Base-by-base conservation (phyloP, 2,329 filamentous ascomycete genomes). In the Colletotrichum trifolii region DNA sequence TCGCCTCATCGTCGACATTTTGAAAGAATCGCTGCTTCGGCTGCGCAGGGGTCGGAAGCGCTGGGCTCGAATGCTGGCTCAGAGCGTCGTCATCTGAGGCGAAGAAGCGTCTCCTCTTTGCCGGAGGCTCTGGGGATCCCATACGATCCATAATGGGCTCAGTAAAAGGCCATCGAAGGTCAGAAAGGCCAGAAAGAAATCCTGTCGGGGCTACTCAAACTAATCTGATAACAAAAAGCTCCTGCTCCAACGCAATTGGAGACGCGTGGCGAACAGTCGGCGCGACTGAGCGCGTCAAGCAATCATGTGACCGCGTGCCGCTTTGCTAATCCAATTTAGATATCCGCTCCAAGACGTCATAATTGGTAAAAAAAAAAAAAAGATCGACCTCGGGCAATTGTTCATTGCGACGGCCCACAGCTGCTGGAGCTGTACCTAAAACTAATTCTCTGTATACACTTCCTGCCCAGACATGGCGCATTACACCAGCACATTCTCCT, bases 101-200 rank as follows among this genome's bases (percentile, higher is more conserved):
- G 66, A 85, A 83, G 72, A 85, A 81, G 47, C 79, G 78, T 64
- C 78, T 74, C 67, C 77, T 81, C 73, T 86, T 86, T 9, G 72
- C 69, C 1, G 84, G 82, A 68, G 81, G 82, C 50, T 79, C 82
- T 54, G 75, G 73, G 25, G 77, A 77, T 49, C 75, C 72, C 64
- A 71, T 69, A 58, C 75, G 71, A 53, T 77, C 79, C 82, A 83
- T 84, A 42, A 47, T 72, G 46, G 35, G 8, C 55, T 68, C 46
- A 42, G 8, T 11, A 10, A 45, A 34, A 17, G 10, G 43, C 49
- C 50, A 61, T 48, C 10, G 38, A 35, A 25, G 4, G 34, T 9
- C 11, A 8, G 25, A 17, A 33, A 34, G 49, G 8, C 12, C 12
- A 35, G 13, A 12, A 15, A 2, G 34, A 35, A 39, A 9, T 53